Evolutionary conservation across 2,329 filamentous ascomycete species (phyloP).

Genomic region (Sporothrix mexicana): DNA sequence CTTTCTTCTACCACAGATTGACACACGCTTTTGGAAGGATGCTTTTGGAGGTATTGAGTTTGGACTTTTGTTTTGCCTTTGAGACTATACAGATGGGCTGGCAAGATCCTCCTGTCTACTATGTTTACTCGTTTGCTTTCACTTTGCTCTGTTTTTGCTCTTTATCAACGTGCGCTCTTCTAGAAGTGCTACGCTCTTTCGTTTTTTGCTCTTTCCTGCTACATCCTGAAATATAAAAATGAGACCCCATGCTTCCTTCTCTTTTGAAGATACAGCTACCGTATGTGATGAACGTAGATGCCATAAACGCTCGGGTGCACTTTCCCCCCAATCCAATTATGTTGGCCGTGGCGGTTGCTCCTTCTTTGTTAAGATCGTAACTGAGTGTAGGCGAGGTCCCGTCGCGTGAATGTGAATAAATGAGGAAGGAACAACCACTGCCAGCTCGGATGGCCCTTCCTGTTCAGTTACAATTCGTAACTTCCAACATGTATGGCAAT

Average conservation of each 20-base stretch:
- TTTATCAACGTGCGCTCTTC: not conserved
- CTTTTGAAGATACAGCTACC: not conserved
- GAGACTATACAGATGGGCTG: not conserved
- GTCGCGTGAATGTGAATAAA: not conserved
- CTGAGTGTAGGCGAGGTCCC: not conserved
- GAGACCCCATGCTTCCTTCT: not conserved
- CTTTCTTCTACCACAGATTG: not conserved
- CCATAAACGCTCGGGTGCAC: slow-evolving; percentile 2
- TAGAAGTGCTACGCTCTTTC: not conserved
- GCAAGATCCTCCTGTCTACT: slow-evolving; percentile 3
- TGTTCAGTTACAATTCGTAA: not conserved
- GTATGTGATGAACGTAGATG: not conserved
- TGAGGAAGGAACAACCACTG: not conserved
- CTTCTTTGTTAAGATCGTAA: not conserved
- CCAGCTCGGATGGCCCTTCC: slow-evolving; percentile 9
- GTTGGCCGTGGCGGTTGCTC: not conserved
- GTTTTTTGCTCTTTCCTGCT: not conserved
- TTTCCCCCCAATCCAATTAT: not conserved
- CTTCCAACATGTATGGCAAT: not conserved
- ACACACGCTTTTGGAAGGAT: not conserved
- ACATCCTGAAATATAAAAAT: not conserved
- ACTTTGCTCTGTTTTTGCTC: not conserved
- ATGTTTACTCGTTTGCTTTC: not conserved
- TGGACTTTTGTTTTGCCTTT: not conserved
- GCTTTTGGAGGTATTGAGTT: not conserved